phyloP scores from a whole-genome alignment of 352 stramenopile species.

The Phytophthora multivora region DNA sequence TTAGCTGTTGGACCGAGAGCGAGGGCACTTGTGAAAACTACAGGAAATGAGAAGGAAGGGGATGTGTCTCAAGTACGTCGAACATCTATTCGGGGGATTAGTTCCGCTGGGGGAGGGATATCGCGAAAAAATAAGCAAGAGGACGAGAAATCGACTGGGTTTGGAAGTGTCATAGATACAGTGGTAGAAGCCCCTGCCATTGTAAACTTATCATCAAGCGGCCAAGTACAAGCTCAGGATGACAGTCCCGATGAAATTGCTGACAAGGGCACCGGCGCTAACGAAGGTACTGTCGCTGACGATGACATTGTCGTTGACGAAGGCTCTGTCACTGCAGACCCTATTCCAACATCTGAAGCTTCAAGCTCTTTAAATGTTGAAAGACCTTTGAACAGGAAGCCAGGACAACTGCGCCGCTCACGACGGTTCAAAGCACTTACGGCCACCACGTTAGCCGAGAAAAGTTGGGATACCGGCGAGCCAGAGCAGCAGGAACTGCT shows the following conservation, averaged over 20 bases:
- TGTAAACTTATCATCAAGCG: not conserved
- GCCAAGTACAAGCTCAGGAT: not conserved
- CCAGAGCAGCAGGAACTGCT: slow-evolving; percentile 7
- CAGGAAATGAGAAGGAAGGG: not conserved
- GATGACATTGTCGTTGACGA: not conserved
- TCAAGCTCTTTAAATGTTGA: not conserved
- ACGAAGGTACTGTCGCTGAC: not conserved
- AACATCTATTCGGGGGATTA: not conserved
- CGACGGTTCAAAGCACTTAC: slow-evolving; percentile 19
- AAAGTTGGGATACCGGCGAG: slow-evolving; percentile 8
- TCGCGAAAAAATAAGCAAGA: not conserved
- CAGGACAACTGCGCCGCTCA: slow-evolving; percentile 14
- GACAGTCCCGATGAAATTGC: not conserved
- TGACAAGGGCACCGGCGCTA: not conserved
- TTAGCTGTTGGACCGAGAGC: not conserved
- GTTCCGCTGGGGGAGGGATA: not conserved
- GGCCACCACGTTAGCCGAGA: slow-evolving; percentile 9
- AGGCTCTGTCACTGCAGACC: not conserved
- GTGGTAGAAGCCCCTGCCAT: not conserved
- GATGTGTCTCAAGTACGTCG: not conserved
- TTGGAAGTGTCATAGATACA: not conserved
- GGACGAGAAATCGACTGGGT: not conserved
- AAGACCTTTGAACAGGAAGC: not conserved
- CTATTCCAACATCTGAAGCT: not conserved
- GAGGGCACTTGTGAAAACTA: not conserved